Base-by-base conservation (phyloP, 257 asterid species). In the Nicotiana benthamiana region DNA sequence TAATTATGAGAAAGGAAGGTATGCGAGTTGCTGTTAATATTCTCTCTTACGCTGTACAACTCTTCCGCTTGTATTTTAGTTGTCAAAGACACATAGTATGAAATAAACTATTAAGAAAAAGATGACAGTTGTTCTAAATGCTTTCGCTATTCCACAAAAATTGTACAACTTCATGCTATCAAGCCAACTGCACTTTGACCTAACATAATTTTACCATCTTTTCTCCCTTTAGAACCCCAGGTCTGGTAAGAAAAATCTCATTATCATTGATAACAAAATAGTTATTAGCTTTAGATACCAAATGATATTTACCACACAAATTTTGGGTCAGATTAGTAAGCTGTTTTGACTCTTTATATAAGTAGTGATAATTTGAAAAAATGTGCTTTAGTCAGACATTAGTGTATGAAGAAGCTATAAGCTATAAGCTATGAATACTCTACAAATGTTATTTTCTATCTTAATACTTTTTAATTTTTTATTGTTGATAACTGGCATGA, bases 1-100 rank as follows among this genome's bases (percentile, higher is more conserved):
- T 76, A 68, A 68, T 68, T 68, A 68, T 40, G 32, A 68, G 32
- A 68, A 68, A 68, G 56, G 56, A 68, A 68, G 77, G 77, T 46
- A 43, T 22, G 36, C 0, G 11, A 43, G 59, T 43, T 43, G 77
- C 59, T 22, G 36, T 13, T 22, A 22, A 70, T 43, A 22, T 70
- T 43, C 77, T 43, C 26, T 22, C 8, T 70, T 70, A 22, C 7
- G 15, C 22, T 30, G 46, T 43, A 70, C 0, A 24, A 22, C 77
- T 70, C 57, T 70, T 22, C 77, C 34, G 8, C 20, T 70, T 40
- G 34, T 70, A 70, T 40, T 10, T 43, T 53, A 40, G 57, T 43
- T 40, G 57, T 43, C 77, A 68, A 68, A 40, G 57, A 12, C 32
- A 6, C 46, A 20, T 68, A 2, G 30, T 68, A 40, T 20, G 77